Evolutionary conservation across 1,284 basidiomycete genomes (phyloP).

Genomic region (Tylopilus orsonianus): DNA sequence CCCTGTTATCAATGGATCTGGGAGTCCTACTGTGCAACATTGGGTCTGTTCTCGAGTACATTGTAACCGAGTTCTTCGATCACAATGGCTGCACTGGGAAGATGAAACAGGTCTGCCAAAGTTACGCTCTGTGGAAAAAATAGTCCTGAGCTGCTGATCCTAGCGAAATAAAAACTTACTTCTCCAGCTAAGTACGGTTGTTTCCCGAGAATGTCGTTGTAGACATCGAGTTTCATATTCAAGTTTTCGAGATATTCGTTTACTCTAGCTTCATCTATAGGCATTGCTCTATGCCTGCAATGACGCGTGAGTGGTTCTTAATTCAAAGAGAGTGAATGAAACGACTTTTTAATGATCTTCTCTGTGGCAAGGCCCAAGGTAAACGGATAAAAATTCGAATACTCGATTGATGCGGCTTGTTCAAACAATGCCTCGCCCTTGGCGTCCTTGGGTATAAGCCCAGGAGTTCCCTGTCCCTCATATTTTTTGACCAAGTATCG

Average conservation of each 20-base stretch:
- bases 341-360: conserved; percentile 43
- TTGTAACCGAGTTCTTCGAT: conserved; percentile 27
- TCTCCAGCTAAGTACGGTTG: conserved; percentile 44
- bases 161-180: neutral
- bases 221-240: conserved; percentile 38
- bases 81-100: conserved; percentile 45
- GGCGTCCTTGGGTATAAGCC: conserved; percentile 34
- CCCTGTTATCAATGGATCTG: neutral
- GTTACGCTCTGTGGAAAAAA: conserved; percentile 40
- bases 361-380: conserved; percentile 40
- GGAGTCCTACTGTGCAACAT: conserved; percentile 28
- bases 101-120: conserved; percentile 58
- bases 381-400: conserved; percentile 30
- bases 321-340: neutral
- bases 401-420: conserved; percentile 42
- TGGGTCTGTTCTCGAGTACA: conserved; percentile 25
- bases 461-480: conserved; percentile 31
- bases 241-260: conserved; percentile 29
- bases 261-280: conserved; percentile 32
- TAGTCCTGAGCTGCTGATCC: neutral
- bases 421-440: conserved; percentile 45
- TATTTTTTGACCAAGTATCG: conserved; percentile 49
- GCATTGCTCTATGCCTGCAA: conserved; percentile 18
- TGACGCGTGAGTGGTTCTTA: neutral
- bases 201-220: conserved; percentile 45